Percentiles rank a stretch among this genome's conserved stretches.
phyloP scores from a whole-genome alignment of 2,329 filamentous ascomycete species.

The Zasmidium citrigriseum region DNA sequence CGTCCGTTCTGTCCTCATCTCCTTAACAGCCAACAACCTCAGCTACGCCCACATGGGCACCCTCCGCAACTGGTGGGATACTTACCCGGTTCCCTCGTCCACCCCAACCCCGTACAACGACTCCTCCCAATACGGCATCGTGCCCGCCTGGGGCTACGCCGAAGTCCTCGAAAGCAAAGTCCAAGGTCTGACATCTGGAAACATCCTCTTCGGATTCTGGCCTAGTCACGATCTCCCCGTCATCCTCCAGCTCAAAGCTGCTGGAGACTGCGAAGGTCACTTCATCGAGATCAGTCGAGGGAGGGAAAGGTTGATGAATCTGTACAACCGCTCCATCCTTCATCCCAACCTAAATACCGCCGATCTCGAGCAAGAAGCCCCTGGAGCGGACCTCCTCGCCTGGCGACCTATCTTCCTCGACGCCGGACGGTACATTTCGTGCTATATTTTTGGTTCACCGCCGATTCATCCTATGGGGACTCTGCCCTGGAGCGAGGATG shows the following conservation, averaged over 20 bases:
- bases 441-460: slow-evolving; percentile 12
- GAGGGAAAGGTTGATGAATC: slow-evolving; percentile 39
- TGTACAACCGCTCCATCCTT: slow-evolving; percentile 49
- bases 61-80: slow-evolving; percentile 43
- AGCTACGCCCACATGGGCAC: slow-evolving; percentile 31
- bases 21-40: slow-evolving; percentile 25
- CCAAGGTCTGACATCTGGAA: slow-evolving; percentile 35
- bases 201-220: slow-evolving; percentile 47
- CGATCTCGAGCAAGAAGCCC: slow-evolving; percentile 3
- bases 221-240: slow-evolving; percentile 43
- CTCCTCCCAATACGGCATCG: slow-evolving; percentile 45
- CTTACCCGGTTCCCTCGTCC: slow-evolving; percentile 44
- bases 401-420: slow-evolving; percentile 10
- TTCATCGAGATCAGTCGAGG: slow-evolving; percentile 42
- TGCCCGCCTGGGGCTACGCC: slow-evolving; percentile 53
- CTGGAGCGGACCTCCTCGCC: slow-evolving; percentile 2
- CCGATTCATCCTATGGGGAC: slow-evolving; percentile 14
- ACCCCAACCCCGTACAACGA: slow-evolving; percentile 43
- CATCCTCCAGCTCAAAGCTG: slow-evolving; percentile 38
- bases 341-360: background rate
- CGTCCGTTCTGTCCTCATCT: slow-evolving; percentile 11
- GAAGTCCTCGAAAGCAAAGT: slow-evolving; percentile 46
- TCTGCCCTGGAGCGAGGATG: slow-evolving; percentile 2
- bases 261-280: slow-evolving; percentile 30
- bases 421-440: slow-evolving; percentile 16